Evolutionary conservation across 192 early-diverging fungal genomes (phyloP).

Genomic region (Geranomyces variabilis): DNA sequence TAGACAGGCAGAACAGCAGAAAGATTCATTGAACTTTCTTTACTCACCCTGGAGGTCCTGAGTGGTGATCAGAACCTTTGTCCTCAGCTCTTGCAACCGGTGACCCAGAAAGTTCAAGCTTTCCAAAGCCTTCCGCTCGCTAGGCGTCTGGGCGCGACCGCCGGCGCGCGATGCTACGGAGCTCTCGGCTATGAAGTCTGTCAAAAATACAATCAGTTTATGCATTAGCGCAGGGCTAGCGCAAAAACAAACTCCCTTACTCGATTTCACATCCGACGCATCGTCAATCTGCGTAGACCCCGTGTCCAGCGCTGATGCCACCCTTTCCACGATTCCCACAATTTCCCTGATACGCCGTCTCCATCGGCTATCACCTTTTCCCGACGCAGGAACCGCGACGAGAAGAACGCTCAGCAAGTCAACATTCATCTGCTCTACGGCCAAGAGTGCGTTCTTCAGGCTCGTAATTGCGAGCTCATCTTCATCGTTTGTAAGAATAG

Average conservation of each 20-base stretch:
- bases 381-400: not conserved
- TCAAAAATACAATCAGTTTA: no score
- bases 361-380: not conserved
- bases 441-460: not conserved
- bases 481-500: not conserved
- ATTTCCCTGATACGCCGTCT: no score
- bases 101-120: not conserved
- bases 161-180: not conserved
- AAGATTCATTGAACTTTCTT: not conserved
- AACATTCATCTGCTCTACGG: not conserved
- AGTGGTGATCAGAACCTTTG: slow-evolving; percentile 4
- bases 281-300: not conserved
- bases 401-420: not conserved
- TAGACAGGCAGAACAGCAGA: not conserved
- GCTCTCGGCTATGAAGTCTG: not conserved
- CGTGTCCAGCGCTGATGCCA: not conserved
- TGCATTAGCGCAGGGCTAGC: no score
- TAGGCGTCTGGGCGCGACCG: not conserved
- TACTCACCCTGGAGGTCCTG: not conserved
- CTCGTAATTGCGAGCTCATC: not conserved
- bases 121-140: not conserved
- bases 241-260: no score
- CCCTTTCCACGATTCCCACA: not conserved
- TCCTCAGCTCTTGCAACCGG: not conserved
- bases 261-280: slow-evolving; percentile 1